Percentiles rank a stretch among this genome's conserved stretches.
Conservation (phyloP, 73 alveolate species). For the Paramecium octaurelia region DNA sequence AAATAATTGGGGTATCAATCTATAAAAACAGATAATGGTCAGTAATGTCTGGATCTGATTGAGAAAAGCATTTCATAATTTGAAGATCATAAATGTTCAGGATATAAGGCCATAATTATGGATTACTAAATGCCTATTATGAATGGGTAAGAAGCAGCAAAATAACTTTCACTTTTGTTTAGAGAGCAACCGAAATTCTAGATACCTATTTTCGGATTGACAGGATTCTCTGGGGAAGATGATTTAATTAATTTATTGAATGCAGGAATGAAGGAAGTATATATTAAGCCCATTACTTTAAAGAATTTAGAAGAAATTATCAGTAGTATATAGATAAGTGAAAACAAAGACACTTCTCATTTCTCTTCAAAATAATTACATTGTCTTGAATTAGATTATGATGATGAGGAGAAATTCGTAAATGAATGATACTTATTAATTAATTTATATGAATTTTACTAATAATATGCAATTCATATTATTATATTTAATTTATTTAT, state of each 20-base stretch:
- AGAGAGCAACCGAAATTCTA: background rate
- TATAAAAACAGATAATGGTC: background rate
- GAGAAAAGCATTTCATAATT: background rate
- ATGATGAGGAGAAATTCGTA: background rate
- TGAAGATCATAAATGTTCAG: background rate
- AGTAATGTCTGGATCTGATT: background rate
- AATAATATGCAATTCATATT: background rate
- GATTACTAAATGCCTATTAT: constrained; percentile 26
- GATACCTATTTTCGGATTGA: constrained; percentile 25
- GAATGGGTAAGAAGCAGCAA: constrained; percentile 31
- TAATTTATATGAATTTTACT: background rate
- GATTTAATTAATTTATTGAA: background rate
- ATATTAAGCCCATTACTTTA: background rate
- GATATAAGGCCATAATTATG: constrained; percentile 8
- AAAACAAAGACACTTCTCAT: background rate
- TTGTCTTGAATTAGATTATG: background rate
- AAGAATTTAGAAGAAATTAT: background rate
- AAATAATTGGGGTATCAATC: background rate
- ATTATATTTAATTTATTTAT: background rate
- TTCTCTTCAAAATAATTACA: background rate
- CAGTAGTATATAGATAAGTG: background rate
- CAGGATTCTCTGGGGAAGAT: constrained; percentile 43
- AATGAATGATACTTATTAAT: background rate
- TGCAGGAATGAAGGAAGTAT: constrained; percentile 40
- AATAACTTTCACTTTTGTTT: background rate